A percentile compares a stretch with the other conserved stretches of the same genome.
Conservation (phyloP, 495 filamentous ascomycete species). For the Trypethelium eluteriae region DNA sequence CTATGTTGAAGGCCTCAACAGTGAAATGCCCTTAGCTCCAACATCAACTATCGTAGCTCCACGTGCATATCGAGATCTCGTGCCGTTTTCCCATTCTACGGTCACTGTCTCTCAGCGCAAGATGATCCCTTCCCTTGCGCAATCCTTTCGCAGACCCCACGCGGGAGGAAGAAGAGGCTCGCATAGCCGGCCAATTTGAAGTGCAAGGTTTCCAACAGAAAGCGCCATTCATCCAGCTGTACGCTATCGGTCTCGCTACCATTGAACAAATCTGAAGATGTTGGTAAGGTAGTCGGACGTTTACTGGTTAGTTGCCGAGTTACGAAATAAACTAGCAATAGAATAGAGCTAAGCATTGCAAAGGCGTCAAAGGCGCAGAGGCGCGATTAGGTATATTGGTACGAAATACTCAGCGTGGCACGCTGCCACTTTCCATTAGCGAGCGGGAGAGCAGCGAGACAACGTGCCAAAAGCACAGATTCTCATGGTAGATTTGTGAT, state of each 20-base stretch:
- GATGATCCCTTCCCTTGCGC: neutral
- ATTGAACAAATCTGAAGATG: neutral
- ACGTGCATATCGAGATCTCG: neutral
- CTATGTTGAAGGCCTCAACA: neutral
- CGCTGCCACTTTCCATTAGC: neutral
- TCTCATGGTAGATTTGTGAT: neutral
- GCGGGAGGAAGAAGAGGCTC: neutral
- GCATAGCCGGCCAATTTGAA: neutral
- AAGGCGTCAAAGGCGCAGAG: neutral
- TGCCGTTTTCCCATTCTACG: neutral
- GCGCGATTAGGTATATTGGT: neutral
- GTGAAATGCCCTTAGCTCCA: neutral
- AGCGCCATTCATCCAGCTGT: neutral
- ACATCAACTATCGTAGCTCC: neutral
- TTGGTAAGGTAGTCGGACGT: neutral
- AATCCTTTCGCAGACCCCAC: neutral
- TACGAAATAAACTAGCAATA: neutral
- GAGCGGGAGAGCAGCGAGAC: neutral
- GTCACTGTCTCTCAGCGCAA: neutral
- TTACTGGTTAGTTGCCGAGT: neutral
- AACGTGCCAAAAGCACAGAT: conserved; percentile 1
- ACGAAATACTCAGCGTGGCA: neutral
- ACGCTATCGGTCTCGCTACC: neutral
- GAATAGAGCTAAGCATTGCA: neutral
- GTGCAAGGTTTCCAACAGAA: neutral